phyloP scores from a whole-genome alignment of 2,329 filamentous ascomycete species.

The Phyllosticta ampelicida region DNA sequence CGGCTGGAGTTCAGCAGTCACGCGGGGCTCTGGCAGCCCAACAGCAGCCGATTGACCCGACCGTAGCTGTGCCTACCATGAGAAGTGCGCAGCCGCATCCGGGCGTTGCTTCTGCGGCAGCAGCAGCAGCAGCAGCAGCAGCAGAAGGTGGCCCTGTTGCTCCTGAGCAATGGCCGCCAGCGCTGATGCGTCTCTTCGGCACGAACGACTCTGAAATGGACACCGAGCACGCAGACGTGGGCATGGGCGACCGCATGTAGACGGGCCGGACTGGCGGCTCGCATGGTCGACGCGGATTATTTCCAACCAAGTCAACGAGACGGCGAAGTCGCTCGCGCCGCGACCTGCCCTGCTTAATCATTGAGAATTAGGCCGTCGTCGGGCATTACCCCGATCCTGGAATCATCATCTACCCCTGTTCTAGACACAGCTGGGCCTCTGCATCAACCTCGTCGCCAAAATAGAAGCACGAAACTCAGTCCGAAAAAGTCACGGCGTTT shows the following conservation, averaged over 20 bases:
- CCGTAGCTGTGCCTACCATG: neutral
- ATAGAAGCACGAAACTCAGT: neutral
- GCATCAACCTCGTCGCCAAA: neutral
- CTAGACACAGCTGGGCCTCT: neutral
- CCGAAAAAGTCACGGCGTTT: neutral
- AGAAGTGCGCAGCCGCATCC: neutral
- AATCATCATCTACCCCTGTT: too few species aligned
- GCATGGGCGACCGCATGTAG: neutral
- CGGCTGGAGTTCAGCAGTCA: neutral
- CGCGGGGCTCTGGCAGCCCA: neutral
- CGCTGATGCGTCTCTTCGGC: conserved; percentile 6
- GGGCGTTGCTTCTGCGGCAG: neutral
- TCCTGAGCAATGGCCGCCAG: conserved; percentile 7
- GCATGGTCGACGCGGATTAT: neutral
- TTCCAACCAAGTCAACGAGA: neutral
- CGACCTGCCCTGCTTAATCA: neutral
- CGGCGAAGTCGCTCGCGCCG: neutral
- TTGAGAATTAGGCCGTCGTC: neutral
- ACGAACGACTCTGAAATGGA: conserved; percentile 3
- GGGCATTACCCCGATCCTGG: neutral
- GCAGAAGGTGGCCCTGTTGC: neutral
- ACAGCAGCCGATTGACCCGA: neutral
- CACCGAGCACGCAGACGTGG: neutral
- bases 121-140: neutral
- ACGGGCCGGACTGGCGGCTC: neutral